A percentile compares a stretch with the other conserved stretches of the same genome.
Evolutionary conservation across 129 eudicot genomes (phyloP).

Genomic region (Artemisia tridentata): DNA sequence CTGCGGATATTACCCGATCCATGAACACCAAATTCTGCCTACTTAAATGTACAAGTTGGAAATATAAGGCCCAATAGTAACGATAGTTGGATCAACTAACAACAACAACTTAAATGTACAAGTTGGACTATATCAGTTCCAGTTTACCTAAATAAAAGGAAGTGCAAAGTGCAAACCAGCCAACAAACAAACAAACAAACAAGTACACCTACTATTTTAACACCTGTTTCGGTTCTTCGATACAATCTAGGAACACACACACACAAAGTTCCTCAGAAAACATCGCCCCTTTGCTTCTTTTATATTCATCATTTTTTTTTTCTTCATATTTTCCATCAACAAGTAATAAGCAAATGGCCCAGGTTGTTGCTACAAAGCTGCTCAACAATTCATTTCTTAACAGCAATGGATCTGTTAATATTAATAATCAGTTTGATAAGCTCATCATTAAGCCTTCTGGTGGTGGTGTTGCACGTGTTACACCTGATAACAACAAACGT

Average conservation of each 20-base stretch:
- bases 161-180: not conserved
- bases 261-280: constrained; percentile 25
- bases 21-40: not conserved
- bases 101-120: not conserved
- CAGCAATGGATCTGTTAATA: constrained; percentile 34
- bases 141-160: constrained; percentile 11
- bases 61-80: constrained; percentile 17
- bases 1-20: too few species aligned
- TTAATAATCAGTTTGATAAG: constrained; percentile 40
- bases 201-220: constrained; percentile 21
- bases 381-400: constrained; percentile 42
- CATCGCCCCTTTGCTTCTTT: constrained; percentile 30
- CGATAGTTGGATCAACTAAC: constrained; percentile 10
- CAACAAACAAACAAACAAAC: not conserved
- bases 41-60: too few species aligned
- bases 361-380: constrained; percentile 62
- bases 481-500: not conserved
- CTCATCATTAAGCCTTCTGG: constrained; percentile 49
- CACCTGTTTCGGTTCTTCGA: constrained; percentile 16
- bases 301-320: constrained; percentile 16
- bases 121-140: constrained; percentile 2
- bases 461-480: constrained; percentile 33
- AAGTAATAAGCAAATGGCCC: constrained; percentile 44
- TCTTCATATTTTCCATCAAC: constrained; percentile 6
- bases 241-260: constrained; percentile 28